Percentiles rank a stretch among this genome's conserved stretches.
These are phyloP conservation scores for Arachis stenosperma DNA, from an alignment of 306 rosid genomes.

Conservation along the genomic window DNA sequence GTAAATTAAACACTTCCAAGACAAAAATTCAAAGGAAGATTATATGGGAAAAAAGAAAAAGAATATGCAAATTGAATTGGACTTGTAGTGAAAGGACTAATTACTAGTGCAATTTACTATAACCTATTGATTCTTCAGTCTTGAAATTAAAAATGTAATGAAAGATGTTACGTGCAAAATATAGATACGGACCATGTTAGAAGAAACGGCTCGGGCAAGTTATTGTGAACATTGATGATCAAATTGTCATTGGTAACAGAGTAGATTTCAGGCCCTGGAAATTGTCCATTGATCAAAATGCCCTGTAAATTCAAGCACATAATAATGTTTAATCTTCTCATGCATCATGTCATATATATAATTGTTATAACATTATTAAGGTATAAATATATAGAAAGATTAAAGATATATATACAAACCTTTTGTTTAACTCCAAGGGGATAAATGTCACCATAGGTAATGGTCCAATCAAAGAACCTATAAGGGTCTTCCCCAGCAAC, in stretches of 20 bases:
- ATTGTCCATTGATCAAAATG: constrained; percentile 82
- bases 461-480: constrained; percentile 73
- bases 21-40: not conserved
- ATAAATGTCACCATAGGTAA: constrained; percentile 78
- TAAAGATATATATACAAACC: constrained; percentile 41
- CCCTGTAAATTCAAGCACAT: constrained; percentile 50
- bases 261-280: constrained; percentile 82
- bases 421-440: constrained; percentile 72
- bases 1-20: no score
- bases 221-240: constrained; percentile 76
- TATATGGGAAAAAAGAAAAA: no score
- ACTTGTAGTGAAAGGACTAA: not conserved
- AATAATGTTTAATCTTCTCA: no score
- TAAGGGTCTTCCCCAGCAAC: constrained; percentile 66
- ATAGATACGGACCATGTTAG: constrained; percentile 61
- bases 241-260: constrained; percentile 86
- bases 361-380: no score
- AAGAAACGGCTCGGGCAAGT: constrained; percentile 80
- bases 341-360: no score
- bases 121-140: not conserved
- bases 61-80: not conserved
- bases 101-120: not conserved
- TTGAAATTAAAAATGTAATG: not conserved
- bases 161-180: not conserved
- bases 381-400: no score